Evolutionary conservation across 2,329 filamentous ascomycete genomes (phyloP), one percentile per base, ranked within the genome.

Genomic region (Alternaria ethzedia): DNA sequence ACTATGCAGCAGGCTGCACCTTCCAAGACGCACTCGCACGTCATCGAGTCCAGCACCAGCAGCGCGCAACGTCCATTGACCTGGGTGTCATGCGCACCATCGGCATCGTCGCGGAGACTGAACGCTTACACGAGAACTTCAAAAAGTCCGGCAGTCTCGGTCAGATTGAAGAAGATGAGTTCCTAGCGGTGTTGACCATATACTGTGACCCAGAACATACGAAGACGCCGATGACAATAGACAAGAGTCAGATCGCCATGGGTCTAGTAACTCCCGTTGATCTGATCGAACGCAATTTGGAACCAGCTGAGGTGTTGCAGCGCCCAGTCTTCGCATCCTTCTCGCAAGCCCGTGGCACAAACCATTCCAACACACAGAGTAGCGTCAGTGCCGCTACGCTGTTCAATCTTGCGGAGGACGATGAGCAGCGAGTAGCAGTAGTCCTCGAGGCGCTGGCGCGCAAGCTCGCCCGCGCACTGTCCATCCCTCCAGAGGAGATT

Each of bases 401-500:
- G 36, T 41, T 41, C 36, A 41, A 41, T 41, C 36, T 41, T 41
- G 36, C 36, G 1, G 36, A 17, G 2, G 36, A 41, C n/a, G 36
- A 41, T 41, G 36, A 41, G 36, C 36, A 41, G 36, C 36, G 36
- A 41, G 36, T 41, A 26, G 50, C 20, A 17, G 17, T 12, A 8
- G 50, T 12, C 50, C 36, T 20, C 12, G 50, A 10, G 36, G n/a
- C 12, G 30, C 30, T 12, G 50, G 36, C 13, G 17, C 21, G 8
- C 36, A 17, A 23, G 4, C 36, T 32, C 10, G 50, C 26, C 11
- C 28, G 36, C 28, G n/a, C 50, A 13, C 20, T 77, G 2, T 60
- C 61, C 6, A 70, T 76, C 59, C 72, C 75, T 49, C 54, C 62
- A 11, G 70, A 72, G 30, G 75, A 74, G 28, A 21, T 78, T 44